A percentile compares a stretch with the other conserved stretches of the same genome.
phyloP scores from a whole-genome alignment of 2,329 filamentous ascomycete genomes.

The Neopestalotiopsis sp. region DNA sequence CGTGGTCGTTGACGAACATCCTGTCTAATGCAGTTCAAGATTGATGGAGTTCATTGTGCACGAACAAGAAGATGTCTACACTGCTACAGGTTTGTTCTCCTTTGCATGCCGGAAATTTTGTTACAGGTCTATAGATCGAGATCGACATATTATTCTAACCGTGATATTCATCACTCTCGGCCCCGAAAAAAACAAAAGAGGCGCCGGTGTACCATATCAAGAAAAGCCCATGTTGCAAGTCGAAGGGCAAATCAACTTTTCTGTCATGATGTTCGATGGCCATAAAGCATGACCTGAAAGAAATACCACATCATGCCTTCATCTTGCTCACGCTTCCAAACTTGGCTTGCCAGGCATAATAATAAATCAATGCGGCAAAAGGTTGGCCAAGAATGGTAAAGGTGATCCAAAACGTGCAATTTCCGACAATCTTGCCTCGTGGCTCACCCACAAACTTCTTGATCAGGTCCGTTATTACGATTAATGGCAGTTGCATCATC shows the following conservation, averaged over 20 bases:
- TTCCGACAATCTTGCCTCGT: slow-evolving; percentile 78
- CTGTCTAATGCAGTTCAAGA: no score
- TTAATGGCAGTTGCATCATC: slow-evolving; percentile 90
- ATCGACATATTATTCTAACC: no score
- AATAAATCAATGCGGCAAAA: slow-evolving; percentile 89
- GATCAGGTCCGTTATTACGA: slow-evolving; percentile 78
- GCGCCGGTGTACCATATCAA: no score
- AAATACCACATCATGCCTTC: slow-evolving; percentile 9
- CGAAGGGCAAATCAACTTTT: background rate
- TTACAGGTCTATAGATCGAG: no score
- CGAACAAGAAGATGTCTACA: no score
- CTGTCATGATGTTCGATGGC: background rate
- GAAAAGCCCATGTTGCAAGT: background rate
- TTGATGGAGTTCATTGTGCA: no score
- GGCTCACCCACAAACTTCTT: slow-evolving; percentile 78
- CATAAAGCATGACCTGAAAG: background rate
- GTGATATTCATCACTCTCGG: no score
- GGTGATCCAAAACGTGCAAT: slow-evolving; percentile 94
- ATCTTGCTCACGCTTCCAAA: slow-evolving; percentile 79
- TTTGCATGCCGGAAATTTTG: no score
- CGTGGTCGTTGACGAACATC: no score
- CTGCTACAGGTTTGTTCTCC: no score
- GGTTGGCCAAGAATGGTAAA: slow-evolving; percentile 97
- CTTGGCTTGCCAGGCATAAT: slow-evolving; percentile 98
- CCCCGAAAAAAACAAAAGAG: no score